Base-by-base conservation (phyloP, 345 rosid genomes). In the Syzygium grande region DNA sequence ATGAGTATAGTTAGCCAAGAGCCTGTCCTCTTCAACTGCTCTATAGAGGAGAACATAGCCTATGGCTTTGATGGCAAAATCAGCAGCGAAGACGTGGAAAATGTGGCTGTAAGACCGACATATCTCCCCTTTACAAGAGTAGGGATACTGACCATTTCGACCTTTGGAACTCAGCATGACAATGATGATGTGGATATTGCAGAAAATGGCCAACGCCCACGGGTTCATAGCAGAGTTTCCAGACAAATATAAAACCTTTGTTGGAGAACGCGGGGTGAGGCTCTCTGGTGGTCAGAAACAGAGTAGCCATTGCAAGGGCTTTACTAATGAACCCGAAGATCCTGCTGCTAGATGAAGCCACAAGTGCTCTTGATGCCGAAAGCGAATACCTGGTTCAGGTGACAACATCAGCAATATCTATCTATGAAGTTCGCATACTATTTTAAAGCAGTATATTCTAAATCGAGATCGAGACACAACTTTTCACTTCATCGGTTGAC, bases 261-360 rank as follows among this genome's bases (percentile, higher is more conserved):
- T 95, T 1, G 99, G 99, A 84, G 99, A 97, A 89, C 97, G 99
- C 1, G 97, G 99, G 41, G 59, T 97, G 86, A 94, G 99, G 87
- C 96, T 96, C 80, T 97, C 98, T 1, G 99, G 99, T 27, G 99
- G 99, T 59, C 98, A 97, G 90, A 97, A 97, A 87, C 97, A 97
- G 53, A 88, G 87, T 97, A 43, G 99, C 96, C 1, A 96, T 97
- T 49, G 99, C 99, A 4, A 94, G 99, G 90, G 99, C 99, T 8
- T 92, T 96, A 43, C 87, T 97, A 87, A 96, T 94, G 96, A 92
- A 96, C 91, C 96, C 96, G 1, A 94, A 90, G 89, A 92, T 97
- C 87, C 91, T 96, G 88, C 93, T 97, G 13, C 89, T 96, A 58
- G 99, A 97, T 89, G 99, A 97, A 94, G 99, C 99, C 86, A 97